phyloP scores from a whole-genome alignment of 1,139 yeast species.

The Zhuliangozyma blackwelliae region DNA sequence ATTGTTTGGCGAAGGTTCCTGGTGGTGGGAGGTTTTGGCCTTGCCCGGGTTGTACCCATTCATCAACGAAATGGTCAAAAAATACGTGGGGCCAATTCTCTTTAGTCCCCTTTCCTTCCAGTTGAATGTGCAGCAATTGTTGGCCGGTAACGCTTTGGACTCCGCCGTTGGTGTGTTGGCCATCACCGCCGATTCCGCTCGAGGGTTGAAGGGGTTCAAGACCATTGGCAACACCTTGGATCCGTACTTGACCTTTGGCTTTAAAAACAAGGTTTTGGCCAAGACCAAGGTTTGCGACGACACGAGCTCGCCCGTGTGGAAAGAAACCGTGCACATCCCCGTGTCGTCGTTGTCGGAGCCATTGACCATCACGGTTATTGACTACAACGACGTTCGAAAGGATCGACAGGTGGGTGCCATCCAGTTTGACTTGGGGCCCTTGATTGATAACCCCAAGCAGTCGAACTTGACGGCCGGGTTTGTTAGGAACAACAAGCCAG shows the following conservation, averaged over 20 bases:
- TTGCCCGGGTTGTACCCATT: conserved; percentile 83
- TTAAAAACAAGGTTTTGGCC: conserved; percentile 53
- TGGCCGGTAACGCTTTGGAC: conserved; percentile 77
- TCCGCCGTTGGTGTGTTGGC: conserved; percentile 85
- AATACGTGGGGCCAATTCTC: conserved; percentile 83
- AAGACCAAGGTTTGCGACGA: conserved; percentile 63
- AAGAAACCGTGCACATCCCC: conserved; percentile 69
- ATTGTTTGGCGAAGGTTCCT: conserved; percentile 67
- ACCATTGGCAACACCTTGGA: conserved; percentile 77
- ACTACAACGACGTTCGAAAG: conserved; percentile 72
- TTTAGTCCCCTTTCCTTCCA: conserved; percentile 90
- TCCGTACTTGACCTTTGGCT: conserved; percentile 78
- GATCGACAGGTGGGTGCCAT: conserved; percentile 79
- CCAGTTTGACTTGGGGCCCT: conserved; percentile 67
- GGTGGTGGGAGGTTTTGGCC: conserved; percentile 82
- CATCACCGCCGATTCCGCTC: conserved; percentile 63
- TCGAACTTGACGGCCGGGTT: conserved; percentile 53
- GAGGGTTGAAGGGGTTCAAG: conserved; percentile 62
- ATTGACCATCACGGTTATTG: conserved; percentile 62
- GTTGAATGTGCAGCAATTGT: conserved; percentile 82
- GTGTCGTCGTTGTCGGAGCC: conserved; percentile 79
- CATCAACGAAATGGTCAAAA: conserved; percentile 77
- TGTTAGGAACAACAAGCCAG: conserved; percentile 73
- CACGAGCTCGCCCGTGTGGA: conserved; percentile 74
- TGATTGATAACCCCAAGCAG: conserved; percentile 53